phyloP scores from a whole-genome alignment of 306 rosid genomes.

The Gynostemma pentaphyllum region DNA sequence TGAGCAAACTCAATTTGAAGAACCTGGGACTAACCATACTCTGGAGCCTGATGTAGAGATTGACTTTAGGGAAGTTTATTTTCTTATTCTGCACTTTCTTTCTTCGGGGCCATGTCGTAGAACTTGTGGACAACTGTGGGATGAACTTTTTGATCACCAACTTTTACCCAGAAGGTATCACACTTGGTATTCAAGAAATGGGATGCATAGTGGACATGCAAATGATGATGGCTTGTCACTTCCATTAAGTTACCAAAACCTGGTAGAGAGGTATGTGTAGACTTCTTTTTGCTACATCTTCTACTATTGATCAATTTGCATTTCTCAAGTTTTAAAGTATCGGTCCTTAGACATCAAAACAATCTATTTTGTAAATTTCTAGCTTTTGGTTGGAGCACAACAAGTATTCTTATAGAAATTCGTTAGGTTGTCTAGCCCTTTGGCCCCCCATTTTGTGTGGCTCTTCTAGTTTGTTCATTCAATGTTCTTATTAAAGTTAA shows the following conservation, averaged over 20 bases:
- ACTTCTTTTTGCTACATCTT: constrained; percentile 2
- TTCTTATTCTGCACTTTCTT: constrained; percentile 94
- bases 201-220: constrained; percentile 43
- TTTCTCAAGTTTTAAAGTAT: neutral
- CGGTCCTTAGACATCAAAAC: neutral
- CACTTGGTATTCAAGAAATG: constrained; percentile 91
- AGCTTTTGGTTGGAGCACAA: neutral
- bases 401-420: neutral
- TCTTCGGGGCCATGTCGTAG: constrained; percentile 88
- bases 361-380: neutral
- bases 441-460: neutral
- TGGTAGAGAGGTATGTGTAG: constrained; percentile 67
- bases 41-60: constrained; percentile 53
- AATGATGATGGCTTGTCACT: constrained; percentile 73
- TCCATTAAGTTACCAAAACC: constrained; percentile 61
- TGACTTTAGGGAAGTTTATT: constrained; percentile 86
- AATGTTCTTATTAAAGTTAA: neutral
- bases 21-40: constrained; percentile 32
- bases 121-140: constrained; percentile 61
- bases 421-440: neutral
- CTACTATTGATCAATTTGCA: neutral
- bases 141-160: constrained; percentile 86
- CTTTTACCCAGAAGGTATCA: constrained; percentile 97
- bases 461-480: neutral
- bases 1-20: constrained; percentile 29